These are phyloP conservation scores for Taxillus chinensis DNA, from an alignment of 164 flowering plant genomes.

Conservation along the genomic window DNA sequence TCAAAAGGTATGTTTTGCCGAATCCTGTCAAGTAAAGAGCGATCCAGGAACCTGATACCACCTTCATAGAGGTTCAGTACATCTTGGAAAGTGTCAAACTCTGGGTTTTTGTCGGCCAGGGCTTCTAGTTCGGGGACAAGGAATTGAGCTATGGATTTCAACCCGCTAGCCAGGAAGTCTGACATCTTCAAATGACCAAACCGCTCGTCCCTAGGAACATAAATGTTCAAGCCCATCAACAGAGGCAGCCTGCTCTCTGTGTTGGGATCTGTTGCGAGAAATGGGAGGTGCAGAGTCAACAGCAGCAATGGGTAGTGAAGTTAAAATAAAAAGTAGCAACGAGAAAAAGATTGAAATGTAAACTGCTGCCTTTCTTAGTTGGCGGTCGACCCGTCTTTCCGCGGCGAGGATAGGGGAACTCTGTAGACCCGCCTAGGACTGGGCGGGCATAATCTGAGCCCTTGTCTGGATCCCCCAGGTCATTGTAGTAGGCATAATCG, in stretches of 20 bases:
- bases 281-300: too few species aligned
- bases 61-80: conserved; percentile 33
- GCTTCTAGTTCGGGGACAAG: conserved; percentile 42
- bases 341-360: too few species aligned
- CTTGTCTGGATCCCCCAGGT: conserved; percentile 65
- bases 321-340: too few species aligned
- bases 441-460: conserved; percentile 38
- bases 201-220: conserved; percentile 56
- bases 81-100: conserved; percentile 45
- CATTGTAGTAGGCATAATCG: conserved; percentile 79
- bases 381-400: conserved; percentile 1
- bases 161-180: conserved; percentile 35
- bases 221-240: conserved; percentile 24
- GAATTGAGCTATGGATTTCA: conserved; percentile 40
- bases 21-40: conserved; percentile 20
- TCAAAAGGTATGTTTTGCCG: conserved; percentile 35
- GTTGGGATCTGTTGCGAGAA: conserved; percentile 27
- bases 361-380: neutral
- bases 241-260: conserved; percentile 37
- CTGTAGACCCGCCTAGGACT: conserved; percentile 65
- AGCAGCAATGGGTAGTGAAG: too few species aligned
- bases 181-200: conserved; percentile 47
- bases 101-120: conserved; percentile 32
- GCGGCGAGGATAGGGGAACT: conserved; percentile 54
- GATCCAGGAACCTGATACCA: conserved; percentile 24